Evolutionary conservation across 2,329 filamentous ascomycete genomes (phyloP).

Genomic region (Penicillium sp.): DNA sequence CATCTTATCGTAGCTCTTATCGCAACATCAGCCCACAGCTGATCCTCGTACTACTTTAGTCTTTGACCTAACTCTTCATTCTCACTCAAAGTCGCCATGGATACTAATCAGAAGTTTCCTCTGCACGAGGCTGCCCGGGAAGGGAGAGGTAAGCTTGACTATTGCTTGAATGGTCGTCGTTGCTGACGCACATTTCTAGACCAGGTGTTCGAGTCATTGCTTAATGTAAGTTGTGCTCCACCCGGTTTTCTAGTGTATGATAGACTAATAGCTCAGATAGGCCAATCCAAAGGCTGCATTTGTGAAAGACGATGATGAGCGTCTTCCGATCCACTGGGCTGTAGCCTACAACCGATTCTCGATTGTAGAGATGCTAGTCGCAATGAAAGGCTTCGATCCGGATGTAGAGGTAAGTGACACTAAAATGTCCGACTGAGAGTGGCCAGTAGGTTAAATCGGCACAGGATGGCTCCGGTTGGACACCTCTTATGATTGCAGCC

Average conservation of each 20-base stretch:
- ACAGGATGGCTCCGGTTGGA: slow-evolving; percentile 50
- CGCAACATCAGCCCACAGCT: slow-evolving; percentile 6
- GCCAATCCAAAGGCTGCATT: slow-evolving; percentile 73
- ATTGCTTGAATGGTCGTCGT: slow-evolving; percentile 6
- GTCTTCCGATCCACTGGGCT: slow-evolving; percentile 92
- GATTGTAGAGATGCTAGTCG: slow-evolving; percentile 69
- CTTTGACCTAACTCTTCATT: slow-evolving; percentile 7
- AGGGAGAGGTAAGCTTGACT: slow-evolving; percentile 63
- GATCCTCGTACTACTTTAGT: no score
- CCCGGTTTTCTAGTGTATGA: background rate
- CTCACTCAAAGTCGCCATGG: slow-evolving; percentile 34
- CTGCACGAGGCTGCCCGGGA: slow-evolving; percentile 85
- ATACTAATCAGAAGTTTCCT: slow-evolving; percentile 58
- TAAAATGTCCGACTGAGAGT: no score
- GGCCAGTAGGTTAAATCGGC: background rate
- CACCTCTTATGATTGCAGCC: slow-evolving; percentile 49
- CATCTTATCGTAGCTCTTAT: slow-evolving; percentile 28
- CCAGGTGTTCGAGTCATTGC: slow-evolving; percentile 66
- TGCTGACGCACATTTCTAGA: slow-evolving; percentile 48
- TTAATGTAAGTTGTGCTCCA: slow-evolving; percentile 53
- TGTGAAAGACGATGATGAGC: slow-evolving; percentile 76
- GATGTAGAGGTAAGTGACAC: slow-evolving; percentile 63
- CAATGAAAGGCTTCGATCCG: slow-evolving; percentile 71
- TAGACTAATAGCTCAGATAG: slow-evolving; percentile 47
- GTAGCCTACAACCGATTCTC: slow-evolving; percentile 73